Conservation (phyloP, 2,329 filamentous ascomycete genomes). For the Aspergillus terreus region DNA sequence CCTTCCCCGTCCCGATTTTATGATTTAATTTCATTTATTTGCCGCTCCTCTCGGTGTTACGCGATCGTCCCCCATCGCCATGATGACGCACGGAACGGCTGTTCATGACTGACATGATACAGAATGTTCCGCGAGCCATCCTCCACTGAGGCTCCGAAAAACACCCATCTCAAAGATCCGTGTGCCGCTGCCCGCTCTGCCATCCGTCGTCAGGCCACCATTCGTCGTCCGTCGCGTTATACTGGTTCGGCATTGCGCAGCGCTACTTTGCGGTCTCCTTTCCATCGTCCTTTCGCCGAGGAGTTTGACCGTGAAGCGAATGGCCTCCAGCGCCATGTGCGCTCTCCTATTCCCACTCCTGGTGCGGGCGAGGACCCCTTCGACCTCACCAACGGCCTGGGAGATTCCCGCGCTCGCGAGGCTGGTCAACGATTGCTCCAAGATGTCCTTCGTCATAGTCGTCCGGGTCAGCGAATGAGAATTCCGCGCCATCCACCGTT, state of each 20-base stretch:
- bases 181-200: slow-evolving; percentile 53
- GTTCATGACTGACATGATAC: slow-evolving; percentile 20
- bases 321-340: slow-evolving; percentile 19
- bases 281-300: slow-evolving; percentile 27
- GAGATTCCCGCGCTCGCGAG: slow-evolving; percentile 28
- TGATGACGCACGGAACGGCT: slow-evolving; percentile 10
- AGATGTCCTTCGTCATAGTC: slow-evolving; percentile 32
- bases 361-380: slow-evolving; percentile 26
- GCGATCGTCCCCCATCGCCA: slow-evolving; percentile 9
- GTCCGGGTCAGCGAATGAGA: slow-evolving; percentile 31
- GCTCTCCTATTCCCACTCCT: slow-evolving; percentile 24
- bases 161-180: slow-evolving; percentile 50
- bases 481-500: slow-evolving; percentile 34
- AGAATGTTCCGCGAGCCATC: slow-evolving; percentile 56
- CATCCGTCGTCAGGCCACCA: slow-evolving; percentile 52
- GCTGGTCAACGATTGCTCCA: slow-evolving; percentile 31
- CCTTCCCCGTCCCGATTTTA: neutral
- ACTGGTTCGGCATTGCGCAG: slow-evolving; percentile 25
- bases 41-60: slow-evolving; percentile 8
- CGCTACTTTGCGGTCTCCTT: slow-evolving; percentile 25
- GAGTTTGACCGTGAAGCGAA: slow-evolving; percentile 29
- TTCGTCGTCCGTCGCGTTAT: slow-evolving; percentile 30
- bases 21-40: neutral
- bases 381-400: slow-evolving; percentile 18
- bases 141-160: slow-evolving; percentile 38